Conservation (phyloP, 108 stramenopile genomes). For the Skeletonema costatum region DNA sequence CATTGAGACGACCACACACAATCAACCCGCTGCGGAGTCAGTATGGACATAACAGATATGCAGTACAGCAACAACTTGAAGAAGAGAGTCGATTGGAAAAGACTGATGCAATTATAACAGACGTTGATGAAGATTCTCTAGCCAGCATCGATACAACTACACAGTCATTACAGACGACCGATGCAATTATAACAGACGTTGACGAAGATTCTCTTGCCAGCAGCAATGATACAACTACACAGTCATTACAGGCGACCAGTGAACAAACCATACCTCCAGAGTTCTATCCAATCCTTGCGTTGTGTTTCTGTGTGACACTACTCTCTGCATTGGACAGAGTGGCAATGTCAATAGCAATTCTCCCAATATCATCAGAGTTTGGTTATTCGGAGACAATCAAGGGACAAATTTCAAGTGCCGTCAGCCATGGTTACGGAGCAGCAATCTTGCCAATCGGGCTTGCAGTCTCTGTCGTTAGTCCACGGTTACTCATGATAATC, state of each 20-base stretch:
- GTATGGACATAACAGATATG: not conserved
- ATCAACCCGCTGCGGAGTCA: not conserved
- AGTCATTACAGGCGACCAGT: not conserved
- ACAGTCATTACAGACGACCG: not conserved
- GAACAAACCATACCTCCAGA: not conserved
- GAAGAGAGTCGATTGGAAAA: not conserved
- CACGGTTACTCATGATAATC: constrained; percentile 57
- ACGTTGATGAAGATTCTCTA: not conserved
- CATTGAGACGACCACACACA: not conserved
- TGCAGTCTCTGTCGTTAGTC: constrained; percentile 52
- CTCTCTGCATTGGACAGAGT: constrained; percentile 80
- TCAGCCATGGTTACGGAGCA: constrained; percentile 84
- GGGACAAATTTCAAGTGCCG: constrained; percentile 79
- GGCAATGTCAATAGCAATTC: constrained; percentile 89
- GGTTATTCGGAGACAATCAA: constrained; percentile 80
- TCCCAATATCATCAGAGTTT: constrained; percentile 83
- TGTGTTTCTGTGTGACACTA: constrained; percentile 66
- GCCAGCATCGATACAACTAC: not conserved
- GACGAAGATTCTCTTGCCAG: not conserved
- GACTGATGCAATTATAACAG: not conserved
- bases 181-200: not conserved
- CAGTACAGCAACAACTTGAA: not conserved
- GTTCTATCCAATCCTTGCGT: constrained; percentile 45
- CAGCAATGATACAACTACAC: not conserved
- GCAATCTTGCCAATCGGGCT: constrained; percentile 80